Base-by-base conservation (phyloP, 1,284 basidiomycete species). In the Melampsora larici-populina region DNA sequence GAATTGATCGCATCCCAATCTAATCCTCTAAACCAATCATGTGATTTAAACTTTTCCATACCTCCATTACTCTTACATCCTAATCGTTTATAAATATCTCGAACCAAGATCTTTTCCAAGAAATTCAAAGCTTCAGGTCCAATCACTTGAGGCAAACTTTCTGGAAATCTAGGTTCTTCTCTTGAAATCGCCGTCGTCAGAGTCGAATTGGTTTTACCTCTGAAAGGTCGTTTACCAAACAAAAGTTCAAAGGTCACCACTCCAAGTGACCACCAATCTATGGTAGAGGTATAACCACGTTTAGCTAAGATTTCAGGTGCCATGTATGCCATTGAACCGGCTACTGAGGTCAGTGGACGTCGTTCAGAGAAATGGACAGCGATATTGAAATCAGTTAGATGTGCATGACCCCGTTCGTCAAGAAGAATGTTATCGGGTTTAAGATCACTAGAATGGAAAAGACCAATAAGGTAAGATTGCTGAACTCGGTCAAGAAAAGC, bases 271-370 rank as follows among this genome's bases (percentile, higher is more conserved):
- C n/a, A n/a, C n/a, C n/a, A n/a, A n/a, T 97, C 94, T 80, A 97
- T 93, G 33, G 90, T 90, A 81, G 90, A 93, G 1, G 92, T 92
- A 84, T 97, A 97, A 5, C 83, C 83, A 24, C 81, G 80, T 70
- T 84, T 82, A 51, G 79, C 72, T 24, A 83, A 78, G 24, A 82
- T 81, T 68, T 82, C 82, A n/a, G 83, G 83, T 21, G 82, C 87
- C 96, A 99, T 99, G 86, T 99, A 99, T 0, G 96, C 95, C 93
- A 98, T 96, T 81, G 92, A 94, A 1, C 94, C 94, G 0, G 94
- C 96, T 4, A 99, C 91, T 76, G 92, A 94, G 0, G 92, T 94
- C 83, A 97, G 90, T 78, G 92, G 84, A 46, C 92, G 87, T 64
- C 90, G 87, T 76, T 93, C 91, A 8, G 94, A 94, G 83, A 93